Base-by-base conservation (phyloP, 805 yeast species). In the Spathaspora arborariae region DNA sequence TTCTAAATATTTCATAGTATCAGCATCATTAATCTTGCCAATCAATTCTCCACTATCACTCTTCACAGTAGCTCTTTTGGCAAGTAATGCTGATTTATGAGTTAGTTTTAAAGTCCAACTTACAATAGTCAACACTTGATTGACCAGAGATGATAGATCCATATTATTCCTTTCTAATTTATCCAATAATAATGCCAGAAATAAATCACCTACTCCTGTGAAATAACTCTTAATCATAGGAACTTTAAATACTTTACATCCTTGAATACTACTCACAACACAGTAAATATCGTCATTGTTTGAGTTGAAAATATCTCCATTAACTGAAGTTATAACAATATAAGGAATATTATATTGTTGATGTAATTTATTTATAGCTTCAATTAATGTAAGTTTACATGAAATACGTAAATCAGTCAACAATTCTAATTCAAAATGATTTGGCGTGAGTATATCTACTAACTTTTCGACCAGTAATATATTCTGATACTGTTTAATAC, bases 131-230 rank as follows among this genome's bases (percentile, higher is more conserved):
- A 81, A 64, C 2, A 77, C 86, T 55, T 82, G 82, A 53, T 71
- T 75, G 2, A 79, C 81, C 0, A 82, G 68, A 3, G 45, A 47
- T n/a, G 51, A 50, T n/a, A 56, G 50, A 21, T 46, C 46, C 38
- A 18, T 36, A 27, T 19, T 30, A 22, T 27, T 22, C 24, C 21
- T 37, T 15, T 16, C 20, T 22, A 83, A 67, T 53, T 87, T 76
- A 62, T 85, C 95, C 5, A 88, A 55, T 26, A 90, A 62, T 35
- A 91, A 63, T 0, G 96, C 92, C 0, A 96, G 84, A 56, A 92
- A 91, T 37, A 91, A 65, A 58, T 91, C 98, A 5, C 98, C 98
- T 0, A 94, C 96, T 1, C 98, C 98, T 0, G 97, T 88, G 66
- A 91, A 92, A 62, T 92, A 89, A 4, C 92, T 83, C 45, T 84